A percentile compares a stretch with the other conserved stretches of the same genome.
Evolutionary conservation across 2,329 filamentous ascomycete species (phyloP).

Genomic region (Fusarium tupiense): DNA sequence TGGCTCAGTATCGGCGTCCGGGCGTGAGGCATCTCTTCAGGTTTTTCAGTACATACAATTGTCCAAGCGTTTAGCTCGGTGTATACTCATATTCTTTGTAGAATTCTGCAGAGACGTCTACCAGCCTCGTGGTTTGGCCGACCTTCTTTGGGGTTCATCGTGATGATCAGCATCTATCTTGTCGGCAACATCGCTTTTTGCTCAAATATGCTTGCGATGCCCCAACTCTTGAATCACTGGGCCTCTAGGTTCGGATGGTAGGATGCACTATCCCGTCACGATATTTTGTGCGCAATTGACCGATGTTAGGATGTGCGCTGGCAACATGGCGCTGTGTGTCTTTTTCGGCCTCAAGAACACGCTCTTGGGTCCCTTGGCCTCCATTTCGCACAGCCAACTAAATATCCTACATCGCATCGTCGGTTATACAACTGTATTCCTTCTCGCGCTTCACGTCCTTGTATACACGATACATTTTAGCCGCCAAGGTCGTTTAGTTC

Average conservation of each 20-base stretch:
- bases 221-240: neutral
- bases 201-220: neutral
- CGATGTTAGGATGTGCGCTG: constrained; percentile 54
- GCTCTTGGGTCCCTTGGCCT: constrained; percentile 49
- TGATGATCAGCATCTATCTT: neutral
- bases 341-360: constrained; percentile 61
- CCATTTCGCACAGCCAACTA: constrained; percentile 54
- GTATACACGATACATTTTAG: constrained; percentile 48
- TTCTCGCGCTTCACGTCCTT: constrained; percentile 50
- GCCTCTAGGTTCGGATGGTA: constrained; percentile 41
- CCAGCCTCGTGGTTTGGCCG: neutral
- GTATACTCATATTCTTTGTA: fast-evolving
- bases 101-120: neutral
- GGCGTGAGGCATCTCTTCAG: neutral
- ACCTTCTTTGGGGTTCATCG: neutral
- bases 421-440: constrained; percentile 54
- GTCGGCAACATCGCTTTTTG: neutral
- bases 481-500: constrained; percentile 7
- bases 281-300: neutral
- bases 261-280: fast-evolving
- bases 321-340: constrained; percentile 53
- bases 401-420: constrained; percentile 58
- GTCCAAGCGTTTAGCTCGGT: too few species aligned
- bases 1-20: fast-evolving
- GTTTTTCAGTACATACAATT: neutral